Evolutionary conservation across 1,139 yeast genomes (phyloP).

Genomic region (Candida tetrigidarum): DNA sequence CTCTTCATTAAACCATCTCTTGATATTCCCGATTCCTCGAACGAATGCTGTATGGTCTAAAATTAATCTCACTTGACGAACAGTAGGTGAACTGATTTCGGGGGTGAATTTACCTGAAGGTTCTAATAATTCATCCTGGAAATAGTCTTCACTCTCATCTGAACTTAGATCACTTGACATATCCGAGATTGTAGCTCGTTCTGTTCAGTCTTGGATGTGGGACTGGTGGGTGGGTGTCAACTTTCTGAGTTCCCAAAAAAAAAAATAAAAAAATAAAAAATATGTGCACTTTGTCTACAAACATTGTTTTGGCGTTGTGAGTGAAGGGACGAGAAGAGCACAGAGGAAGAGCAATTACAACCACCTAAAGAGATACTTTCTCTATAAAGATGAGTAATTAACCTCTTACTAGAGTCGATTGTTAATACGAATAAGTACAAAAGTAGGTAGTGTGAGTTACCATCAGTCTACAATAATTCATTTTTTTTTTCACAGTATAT

Average conservation of each 20-base stretch:
- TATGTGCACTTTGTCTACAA: too few species aligned
- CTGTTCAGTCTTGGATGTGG: too few species aligned
- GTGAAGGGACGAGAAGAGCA: too few species aligned
- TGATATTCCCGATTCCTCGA: constrained; percentile 62
- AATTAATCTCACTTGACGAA: constrained; percentile 33
- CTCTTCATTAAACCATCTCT: constrained; percentile 56
- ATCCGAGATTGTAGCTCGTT: constrained; percentile 4
- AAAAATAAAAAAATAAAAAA: background rate
- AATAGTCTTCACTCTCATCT: constrained; percentile 11
- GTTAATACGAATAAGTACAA: too few species aligned
- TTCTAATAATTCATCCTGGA: constrained; percentile 18
- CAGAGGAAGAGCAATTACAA: too few species aligned
- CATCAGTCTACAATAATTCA: background rate
- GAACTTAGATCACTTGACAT: constrained; percentile 17
- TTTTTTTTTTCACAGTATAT: background rate
- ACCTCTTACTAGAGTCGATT: too few species aligned
- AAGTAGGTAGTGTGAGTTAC: too few species aligned
- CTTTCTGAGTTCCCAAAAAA: background rate
- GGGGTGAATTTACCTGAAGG: background rate
- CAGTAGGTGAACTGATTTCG: background rate
- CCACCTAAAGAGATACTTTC: too few species aligned
- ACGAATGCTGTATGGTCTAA: constrained; percentile 63
- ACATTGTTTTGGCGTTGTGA: too few species aligned
- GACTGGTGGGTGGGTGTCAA: background rate
- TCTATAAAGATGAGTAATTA: too few species aligned